These are phyloP conservation scores for Fusarium coffeatum DNA, from an alignment of 2,329 filamentous ascomycete species.

Conservation along the genomic window DNA sequence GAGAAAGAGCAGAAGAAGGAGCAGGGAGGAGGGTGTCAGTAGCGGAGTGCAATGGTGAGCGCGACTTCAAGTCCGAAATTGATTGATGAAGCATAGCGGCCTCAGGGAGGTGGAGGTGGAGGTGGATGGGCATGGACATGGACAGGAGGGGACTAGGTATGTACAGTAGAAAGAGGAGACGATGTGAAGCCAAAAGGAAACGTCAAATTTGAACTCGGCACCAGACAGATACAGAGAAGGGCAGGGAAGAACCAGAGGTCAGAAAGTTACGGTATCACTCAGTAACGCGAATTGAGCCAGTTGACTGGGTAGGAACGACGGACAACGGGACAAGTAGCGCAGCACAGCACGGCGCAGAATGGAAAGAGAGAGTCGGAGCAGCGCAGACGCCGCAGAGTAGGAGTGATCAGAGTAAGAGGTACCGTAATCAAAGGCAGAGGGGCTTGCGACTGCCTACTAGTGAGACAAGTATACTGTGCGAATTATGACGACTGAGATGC, in stretches of 20 bases:
- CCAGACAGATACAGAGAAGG: slow-evolving; percentile 14
- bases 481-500: slow-evolving; percentile 5
- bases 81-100: slow-evolving; percentile 47
- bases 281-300: slow-evolving; percentile 26
- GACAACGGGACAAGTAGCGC: background rate
- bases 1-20: background rate
- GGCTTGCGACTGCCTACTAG: slow-evolving; percentile 41
- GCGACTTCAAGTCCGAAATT: slow-evolving; percentile 40
- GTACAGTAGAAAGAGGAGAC: slow-evolving; percentile 19
- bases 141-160: slow-evolving; percentile 8
- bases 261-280: slow-evolving; percentile 32
- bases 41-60: slow-evolving; percentile 38
- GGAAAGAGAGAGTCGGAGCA: slow-evolving; percentile 16
- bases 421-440: slow-evolving; percentile 41
- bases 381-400: background rate
- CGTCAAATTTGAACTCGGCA: slow-evolving; percentile 8
- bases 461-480: slow-evolving; percentile 53
- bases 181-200: slow-evolving; percentile 20
- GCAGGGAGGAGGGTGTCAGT: slow-evolving; percentile 46
- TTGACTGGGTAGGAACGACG: slow-evolving; percentile 30
- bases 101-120: slow-evolving; percentile 41
- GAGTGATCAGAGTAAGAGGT: slow-evolving; percentile 35
- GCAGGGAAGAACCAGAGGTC: slow-evolving; percentile 2
- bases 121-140: slow-evolving; percentile 23
- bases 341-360: background rate